Percentiles rank a stretch among this genome's conserved stretches.
These are phyloP conservation scores for Colletotrichum tropicale DNA, from an alignment of 2,329 filamentous ascomycete genomes.

Conservation along the genomic window DNA sequence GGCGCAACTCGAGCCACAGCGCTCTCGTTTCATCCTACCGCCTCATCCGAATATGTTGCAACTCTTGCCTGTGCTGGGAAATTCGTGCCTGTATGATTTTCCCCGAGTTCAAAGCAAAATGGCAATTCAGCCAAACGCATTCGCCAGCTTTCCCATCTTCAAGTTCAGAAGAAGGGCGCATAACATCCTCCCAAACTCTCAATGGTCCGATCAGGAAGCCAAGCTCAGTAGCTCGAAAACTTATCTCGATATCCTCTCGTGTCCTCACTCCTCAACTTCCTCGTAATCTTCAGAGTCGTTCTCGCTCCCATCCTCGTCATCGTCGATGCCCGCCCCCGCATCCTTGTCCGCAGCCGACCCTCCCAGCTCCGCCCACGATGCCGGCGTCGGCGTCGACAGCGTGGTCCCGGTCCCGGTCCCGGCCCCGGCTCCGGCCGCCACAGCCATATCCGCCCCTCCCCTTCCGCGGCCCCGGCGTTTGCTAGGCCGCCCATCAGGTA, in stretches of 20 bases:
- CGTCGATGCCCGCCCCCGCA: conserved; percentile 3
- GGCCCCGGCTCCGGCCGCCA: background rate
- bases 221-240: background rate
- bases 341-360: conserved; percentile 15
- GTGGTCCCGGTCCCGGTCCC: background rate
- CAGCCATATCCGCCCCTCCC: background rate
- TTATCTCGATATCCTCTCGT: background rate
- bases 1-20: background rate
- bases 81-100: background rate
- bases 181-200: background rate
- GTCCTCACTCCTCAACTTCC: background rate
- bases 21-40: background rate
- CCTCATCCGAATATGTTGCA: background rate
- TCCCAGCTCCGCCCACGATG: conserved; percentile 36
- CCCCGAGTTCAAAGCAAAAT: background rate
- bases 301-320: conserved; percentile 19
- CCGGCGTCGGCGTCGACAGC: conserved; percentile 39
- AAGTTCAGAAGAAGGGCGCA: background rate
- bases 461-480: conserved; percentile 12
- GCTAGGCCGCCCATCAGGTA: conserved; percentile 1
- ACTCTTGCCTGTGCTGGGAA: background rate
- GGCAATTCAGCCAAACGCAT: background rate
- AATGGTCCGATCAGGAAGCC: background rate
- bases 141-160: background rate
- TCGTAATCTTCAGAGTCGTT: conserved; percentile 31